Evolutionary conservation across 805 yeast genomes (phyloP), one percentile per base, ranked within the genome.

Genomic region (Pichia scutulata): DNA sequence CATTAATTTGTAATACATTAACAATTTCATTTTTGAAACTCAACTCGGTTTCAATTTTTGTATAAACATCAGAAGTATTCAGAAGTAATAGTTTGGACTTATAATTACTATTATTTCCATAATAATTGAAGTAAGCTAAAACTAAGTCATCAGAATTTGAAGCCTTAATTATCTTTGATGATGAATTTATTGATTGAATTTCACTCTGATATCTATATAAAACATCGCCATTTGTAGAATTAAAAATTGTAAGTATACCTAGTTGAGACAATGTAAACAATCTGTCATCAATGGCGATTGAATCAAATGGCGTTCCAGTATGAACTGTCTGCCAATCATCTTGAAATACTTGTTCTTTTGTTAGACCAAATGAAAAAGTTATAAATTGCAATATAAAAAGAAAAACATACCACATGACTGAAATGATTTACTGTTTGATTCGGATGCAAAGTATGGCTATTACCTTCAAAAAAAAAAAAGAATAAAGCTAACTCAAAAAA

Each of bases 301-400:
- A 40, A 5, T 30, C 43, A 45, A 45, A 55, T 41, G 74, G 66
- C 7, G 60, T 56, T 0, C 83, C 83, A 26, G 76, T 62, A 46
- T 71, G 73, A 28, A 67, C 68, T 9, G 71, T 61, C 43, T 78
- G 74, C 83, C 84, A 81, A 56, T 82, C 87, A 33, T 68, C 68
- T 18, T 64, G 63, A 59, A 74, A 78, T 0, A 82, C 81, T 52
- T 80, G 82, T 48, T 80, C 84, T 24, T 71, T 64, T 7, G 59
- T 46, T 24, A 41, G 28, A 14, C 42, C 47, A 26, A 26, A 22
- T 2, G 33, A 14, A 9, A 18, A 25, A 12, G 21, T 5, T 12
- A 42, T 9, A 12, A 19, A 41, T 24, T 24, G 33, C n/a, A 25
- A 24, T 22, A 24, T 12, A 25, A 24, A 24, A 16, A 41, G 36